Percentiles rank a stretch among this genome's conserved stretches.
Conservation (phyloP, 495 filamentous ascomycete genomes). For the Aspergillus saccharolyticus region DNA sequence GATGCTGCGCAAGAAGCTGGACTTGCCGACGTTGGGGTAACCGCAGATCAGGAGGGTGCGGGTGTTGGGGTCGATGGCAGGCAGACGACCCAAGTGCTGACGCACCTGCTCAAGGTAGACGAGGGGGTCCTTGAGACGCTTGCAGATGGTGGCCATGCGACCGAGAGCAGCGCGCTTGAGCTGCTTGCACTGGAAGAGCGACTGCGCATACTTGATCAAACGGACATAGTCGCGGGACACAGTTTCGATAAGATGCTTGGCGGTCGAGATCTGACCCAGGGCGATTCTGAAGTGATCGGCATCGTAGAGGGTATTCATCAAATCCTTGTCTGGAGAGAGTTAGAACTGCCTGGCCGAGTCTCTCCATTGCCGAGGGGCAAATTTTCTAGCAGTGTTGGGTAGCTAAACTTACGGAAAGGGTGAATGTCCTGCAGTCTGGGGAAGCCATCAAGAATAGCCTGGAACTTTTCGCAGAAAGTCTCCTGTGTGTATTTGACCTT, state of each 20-base stretch:
- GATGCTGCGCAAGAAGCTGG: slow-evolving; percentile 84
- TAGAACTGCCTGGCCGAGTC: slow-evolving; percentile 14
- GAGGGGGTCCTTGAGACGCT: slow-evolving; percentile 87
- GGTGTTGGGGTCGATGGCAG: slow-evolving; percentile 96
- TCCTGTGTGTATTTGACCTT: slow-evolving; percentile 99
- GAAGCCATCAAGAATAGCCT: slow-evolving; percentile 84
- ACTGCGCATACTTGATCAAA: slow-evolving; percentile 91
- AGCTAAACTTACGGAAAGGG: slow-evolving; percentile 69
- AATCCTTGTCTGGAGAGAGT: slow-evolving; percentile 58
- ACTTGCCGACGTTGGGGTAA: slow-evolving; percentile 97
- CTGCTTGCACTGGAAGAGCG: slow-evolving; percentile 92
- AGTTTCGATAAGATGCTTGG: slow-evolving; percentile 93
- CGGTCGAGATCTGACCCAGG: slow-evolving; percentile 90
- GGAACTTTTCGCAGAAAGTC: slow-evolving; percentile 92
- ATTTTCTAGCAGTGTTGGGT: background rate
- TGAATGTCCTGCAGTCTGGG: slow-evolving; percentile 93
- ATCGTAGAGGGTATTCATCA: slow-evolving; percentile 85
- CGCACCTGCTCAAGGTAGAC: slow-evolving; percentile 96
- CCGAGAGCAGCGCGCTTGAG: slow-evolving; percentile 85
- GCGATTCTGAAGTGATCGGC: slow-evolving; percentile 97
- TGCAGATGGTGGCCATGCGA: slow-evolving; percentile 94
- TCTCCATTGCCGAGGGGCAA: background rate
- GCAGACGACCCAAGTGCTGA: slow-evolving; percentile 94
- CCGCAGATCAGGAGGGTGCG: slow-evolving; percentile 92
- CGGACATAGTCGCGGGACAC: slow-evolving; percentile 92